These are phyloP conservation scores for Quercus lobata DNA, from an alignment of 331 rosid genomes.

Conservation along the genomic window DNA sequence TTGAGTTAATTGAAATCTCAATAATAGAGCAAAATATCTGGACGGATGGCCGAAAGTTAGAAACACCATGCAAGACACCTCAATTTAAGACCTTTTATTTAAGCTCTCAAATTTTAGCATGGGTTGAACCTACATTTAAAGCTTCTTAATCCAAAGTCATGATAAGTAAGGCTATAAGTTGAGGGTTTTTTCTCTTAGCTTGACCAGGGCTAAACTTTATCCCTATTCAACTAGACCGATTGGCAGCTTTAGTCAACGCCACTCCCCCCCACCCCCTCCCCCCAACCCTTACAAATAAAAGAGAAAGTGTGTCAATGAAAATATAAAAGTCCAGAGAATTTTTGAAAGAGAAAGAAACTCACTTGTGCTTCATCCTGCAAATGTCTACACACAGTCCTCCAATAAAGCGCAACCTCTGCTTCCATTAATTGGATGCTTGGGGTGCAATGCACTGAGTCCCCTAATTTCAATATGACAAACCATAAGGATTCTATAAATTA, in stretches of 20 bases:
- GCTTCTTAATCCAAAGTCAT: no score
- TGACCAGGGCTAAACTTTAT: not conserved
- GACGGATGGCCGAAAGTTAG: no score
- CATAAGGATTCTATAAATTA: not conserved
- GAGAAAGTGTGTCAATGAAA: not conserved
- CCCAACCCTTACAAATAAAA: not conserved
- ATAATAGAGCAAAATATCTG: no score
- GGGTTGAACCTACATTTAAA: no score
- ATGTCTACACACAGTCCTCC: conserved; percentile 75
- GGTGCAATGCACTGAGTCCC: conserved; percentile 23
- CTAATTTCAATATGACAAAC: conserved; percentile 28
- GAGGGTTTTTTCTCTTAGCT: not conserved
- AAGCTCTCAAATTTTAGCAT: no score
- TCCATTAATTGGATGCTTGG: conserved; percentile 69
- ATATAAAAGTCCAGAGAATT: not conserved
- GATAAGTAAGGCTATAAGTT: no score
- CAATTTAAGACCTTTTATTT: no score
- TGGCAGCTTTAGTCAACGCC: not conserved
- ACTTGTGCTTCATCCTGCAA: conserved; percentile 83
- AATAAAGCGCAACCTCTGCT: conserved; percentile 81
- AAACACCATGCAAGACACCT: no score
- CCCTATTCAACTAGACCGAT: not conserved
- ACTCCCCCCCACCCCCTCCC: no score
- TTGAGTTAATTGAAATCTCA: no score
- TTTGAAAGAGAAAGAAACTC: conserved; percentile 30